Conservation (phyloP, 1,139 yeast genomes). For the Taphrina deformans region DNA sequence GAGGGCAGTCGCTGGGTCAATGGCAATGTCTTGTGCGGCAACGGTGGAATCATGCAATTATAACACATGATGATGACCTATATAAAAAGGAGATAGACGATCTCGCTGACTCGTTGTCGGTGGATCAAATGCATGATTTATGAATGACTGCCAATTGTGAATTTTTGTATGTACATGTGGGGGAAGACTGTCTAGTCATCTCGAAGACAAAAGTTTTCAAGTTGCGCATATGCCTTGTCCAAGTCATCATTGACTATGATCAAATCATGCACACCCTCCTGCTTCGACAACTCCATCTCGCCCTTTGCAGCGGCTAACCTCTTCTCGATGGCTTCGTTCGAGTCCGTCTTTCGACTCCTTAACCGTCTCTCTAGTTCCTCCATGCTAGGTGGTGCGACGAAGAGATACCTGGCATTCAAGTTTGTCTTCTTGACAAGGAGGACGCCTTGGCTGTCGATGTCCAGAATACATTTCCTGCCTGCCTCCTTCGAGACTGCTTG, state of each 20-base stretch:
- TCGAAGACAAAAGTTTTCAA: conserved; percentile 68
- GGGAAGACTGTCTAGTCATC: not conserved
- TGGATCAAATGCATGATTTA: no score
- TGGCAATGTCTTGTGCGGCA: conserved; percentile 20
- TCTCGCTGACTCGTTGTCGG: not conserved
- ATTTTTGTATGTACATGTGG: not conserved
- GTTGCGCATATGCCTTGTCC: conserved; percentile 79
- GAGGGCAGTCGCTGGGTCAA: conserved; percentile 27
- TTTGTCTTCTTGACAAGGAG: conserved; percentile 80
- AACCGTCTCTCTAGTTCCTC: conserved; percentile 73
- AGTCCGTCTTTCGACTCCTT: conserved; percentile 90
- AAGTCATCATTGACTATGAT: conserved; percentile 87
- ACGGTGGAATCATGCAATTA: conserved; percentile 29
- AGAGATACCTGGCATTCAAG: conserved; percentile 79
- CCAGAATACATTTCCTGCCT: conserved; percentile 72
- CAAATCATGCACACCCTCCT: conserved; percentile 86
- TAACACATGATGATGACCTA: not conserved
- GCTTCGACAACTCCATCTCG: conserved; percentile 82
- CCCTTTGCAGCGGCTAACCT: conserved; percentile 82
- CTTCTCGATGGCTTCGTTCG: conserved; percentile 75
- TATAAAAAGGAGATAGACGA: not conserved
- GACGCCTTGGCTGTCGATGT: conserved; percentile 98
- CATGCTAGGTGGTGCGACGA: conserved; percentile 88
- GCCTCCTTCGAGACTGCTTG: conserved; percentile 61
- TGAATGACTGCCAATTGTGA: not conserved